Conservation (phyloP, 352 stramenopile genomes). For the Pythium rishiriense region DNA sequence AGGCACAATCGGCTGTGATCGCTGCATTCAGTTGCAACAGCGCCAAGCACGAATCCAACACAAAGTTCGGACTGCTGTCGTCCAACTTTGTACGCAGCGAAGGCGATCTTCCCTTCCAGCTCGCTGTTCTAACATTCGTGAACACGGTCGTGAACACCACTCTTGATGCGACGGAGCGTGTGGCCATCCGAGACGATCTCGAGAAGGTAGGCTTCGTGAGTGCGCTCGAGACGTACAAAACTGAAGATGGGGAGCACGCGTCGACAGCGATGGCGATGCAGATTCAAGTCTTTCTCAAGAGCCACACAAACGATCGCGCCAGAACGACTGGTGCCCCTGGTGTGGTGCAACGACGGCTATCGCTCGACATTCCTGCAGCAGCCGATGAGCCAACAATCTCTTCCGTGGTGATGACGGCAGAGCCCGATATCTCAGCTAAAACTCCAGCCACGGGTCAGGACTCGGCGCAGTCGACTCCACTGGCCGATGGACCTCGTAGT, state of each 20-base stretch:
- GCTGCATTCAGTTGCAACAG: slow-evolving; percentile 17
- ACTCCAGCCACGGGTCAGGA: not conserved
- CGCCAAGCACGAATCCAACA: not conserved
- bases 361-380: slow-evolving; percentile 12
- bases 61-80: slow-evolving; percentile 27
- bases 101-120: slow-evolving; percentile 29
- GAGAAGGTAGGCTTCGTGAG: slow-evolving; percentile 31
- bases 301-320: slow-evolving; percentile 12
- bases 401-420: not conserved
- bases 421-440: not conserved
- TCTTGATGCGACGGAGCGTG: slow-evolving; percentile 27
- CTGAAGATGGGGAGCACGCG: not conserved
- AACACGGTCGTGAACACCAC: slow-evolving; percentile 44
- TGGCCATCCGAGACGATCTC: slow-evolving; percentile 48
- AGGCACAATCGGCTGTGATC: slow-evolving; percentile 32
- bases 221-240: slow-evolving; percentile 33
- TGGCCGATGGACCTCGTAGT: slow-evolving; percentile 17
- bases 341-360: slow-evolving; percentile 13
- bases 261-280: slow-evolving; percentile 22
- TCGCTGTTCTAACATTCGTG: slow-evolving; percentile 47
- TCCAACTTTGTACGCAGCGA: slow-evolving; percentile 30
- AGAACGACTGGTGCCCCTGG: not conserved
- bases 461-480: slow-evolving; percentile 9
- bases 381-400: not conserved
- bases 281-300: slow-evolving; percentile 32